Evolutionary conservation across 148 eudicot genomes (phyloP).

Genomic region (Rhododendron griersonianum): DNA sequence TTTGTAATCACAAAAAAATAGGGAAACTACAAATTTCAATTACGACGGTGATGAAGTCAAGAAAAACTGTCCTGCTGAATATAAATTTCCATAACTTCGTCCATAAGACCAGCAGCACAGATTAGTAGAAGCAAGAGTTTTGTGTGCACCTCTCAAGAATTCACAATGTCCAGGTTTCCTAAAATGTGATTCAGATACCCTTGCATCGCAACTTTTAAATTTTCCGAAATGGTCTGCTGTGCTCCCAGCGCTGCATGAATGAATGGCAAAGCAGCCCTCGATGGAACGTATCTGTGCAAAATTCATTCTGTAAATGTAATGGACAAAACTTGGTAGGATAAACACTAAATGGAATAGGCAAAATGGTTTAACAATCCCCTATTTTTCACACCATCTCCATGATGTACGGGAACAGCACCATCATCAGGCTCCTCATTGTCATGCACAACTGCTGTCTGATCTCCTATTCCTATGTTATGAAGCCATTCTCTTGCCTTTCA

Average conservation of each 20-base stretch:
- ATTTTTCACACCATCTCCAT: slow-evolving; percentile 63
- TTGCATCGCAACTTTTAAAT: slow-evolving; percentile 92
- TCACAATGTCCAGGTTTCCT: slow-evolving; percentile 84
- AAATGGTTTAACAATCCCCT: slow-evolving; percentile 42
- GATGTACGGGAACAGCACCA: slow-evolving; percentile 57
- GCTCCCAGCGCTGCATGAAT: slow-evolving; percentile 84
- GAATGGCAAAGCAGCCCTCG: slow-evolving; percentile 88
- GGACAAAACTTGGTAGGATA: background rate
- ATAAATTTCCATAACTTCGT: background rate
- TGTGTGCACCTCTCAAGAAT: slow-evolving; percentile 70
- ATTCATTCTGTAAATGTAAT: slow-evolving; percentile 23
- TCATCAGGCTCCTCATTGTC: slow-evolving; percentile 86
- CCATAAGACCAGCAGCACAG: background rate
- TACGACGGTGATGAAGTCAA: background rate
- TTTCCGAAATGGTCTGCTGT: slow-evolving; percentile 81
- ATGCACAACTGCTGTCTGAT: slow-evolving; percentile 65
- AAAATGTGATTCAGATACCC: slow-evolving; percentile 90
- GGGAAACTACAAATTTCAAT: background rate
- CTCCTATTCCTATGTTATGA: slow-evolving; percentile 93
- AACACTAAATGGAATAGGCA: slow-evolving; percentile 1
- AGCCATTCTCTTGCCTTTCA: slow-evolving; percentile 94
- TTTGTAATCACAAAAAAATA: background rate
- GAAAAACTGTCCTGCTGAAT: background rate
- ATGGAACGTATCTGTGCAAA: slow-evolving; percentile 85
- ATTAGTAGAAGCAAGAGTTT: background rate